phyloP scores from a whole-genome alignment of 352 stramenopile genomes.

The Phytophthora agathidicida region DNA sequence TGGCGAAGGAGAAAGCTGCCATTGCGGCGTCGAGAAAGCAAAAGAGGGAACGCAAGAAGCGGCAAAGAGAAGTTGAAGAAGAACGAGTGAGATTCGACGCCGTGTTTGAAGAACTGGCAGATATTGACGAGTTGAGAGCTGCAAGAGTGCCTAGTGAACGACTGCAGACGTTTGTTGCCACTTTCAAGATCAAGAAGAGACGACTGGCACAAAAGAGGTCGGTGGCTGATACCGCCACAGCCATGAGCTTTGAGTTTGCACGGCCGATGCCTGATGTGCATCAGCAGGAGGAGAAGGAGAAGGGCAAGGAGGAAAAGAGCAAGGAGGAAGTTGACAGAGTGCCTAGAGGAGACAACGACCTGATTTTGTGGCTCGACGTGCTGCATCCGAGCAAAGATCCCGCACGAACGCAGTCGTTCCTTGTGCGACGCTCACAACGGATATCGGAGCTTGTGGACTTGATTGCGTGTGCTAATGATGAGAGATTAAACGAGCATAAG shows the following conservation, averaged over 20 bases:
- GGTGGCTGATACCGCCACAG: slow-evolving; percentile 54
- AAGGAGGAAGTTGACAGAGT: not conserved
- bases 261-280: slow-evolving; percentile 24
- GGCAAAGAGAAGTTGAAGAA: slow-evolving; percentile 32
- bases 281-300: slow-evolving; percentile 8
- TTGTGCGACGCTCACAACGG: slow-evolving; percentile 64
- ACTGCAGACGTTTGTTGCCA: slow-evolving; percentile 54
- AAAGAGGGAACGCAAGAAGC: slow-evolving; percentile 26
- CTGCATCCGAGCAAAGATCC: slow-evolving; percentile 75
- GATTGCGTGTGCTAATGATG: slow-evolving; percentile 70
- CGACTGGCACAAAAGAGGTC: slow-evolving; percentile 62
- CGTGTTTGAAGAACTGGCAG: slow-evolving; percentile 46
- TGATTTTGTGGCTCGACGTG: slow-evolving; percentile 75
- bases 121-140: slow-evolving; percentile 47
- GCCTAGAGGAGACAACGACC: slow-evolving; percentile 44
- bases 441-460: slow-evolving; percentile 63
- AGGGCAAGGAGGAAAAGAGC: not conserved
- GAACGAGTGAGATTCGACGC: slow-evolving; percentile 30
- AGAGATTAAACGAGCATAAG: slow-evolving; percentile 49
- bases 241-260: slow-evolving; percentile 72
- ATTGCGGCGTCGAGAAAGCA: slow-evolving; percentile 15
- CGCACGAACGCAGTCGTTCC: slow-evolving; percentile 69
- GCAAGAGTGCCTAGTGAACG: slow-evolving; percentile 49
- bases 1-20: slow-evolving; percentile 30
- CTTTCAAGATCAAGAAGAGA: slow-evolving; percentile 60